phyloP scores from a whole-genome alignment of 2,329 filamentous ascomycete genomes.

The Teratosphaeriaceae sp. region DNA sequence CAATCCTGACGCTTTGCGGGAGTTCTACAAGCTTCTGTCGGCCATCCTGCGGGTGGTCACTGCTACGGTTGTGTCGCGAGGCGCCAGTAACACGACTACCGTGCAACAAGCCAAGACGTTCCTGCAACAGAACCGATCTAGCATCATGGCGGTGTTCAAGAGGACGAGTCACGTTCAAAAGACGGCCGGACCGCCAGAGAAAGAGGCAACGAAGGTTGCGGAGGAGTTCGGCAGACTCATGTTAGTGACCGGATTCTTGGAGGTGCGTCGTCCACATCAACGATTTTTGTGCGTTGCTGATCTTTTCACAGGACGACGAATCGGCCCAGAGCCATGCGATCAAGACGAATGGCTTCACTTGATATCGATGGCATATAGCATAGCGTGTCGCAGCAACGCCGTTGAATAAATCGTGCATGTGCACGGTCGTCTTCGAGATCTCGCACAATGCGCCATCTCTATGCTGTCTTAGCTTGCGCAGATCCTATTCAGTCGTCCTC shows the following conservation, averaged over 20 bases:
- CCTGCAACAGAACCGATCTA: slow-evolving; percentile 71
- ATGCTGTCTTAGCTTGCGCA: no score
- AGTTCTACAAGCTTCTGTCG: slow-evolving; percentile 78
- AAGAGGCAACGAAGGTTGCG: slow-evolving; percentile 66
- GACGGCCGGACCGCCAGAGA: slow-evolving; percentile 24
- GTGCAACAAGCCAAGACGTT: slow-evolving; percentile 72
- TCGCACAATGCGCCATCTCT: no score
- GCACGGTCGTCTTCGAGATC: no score
- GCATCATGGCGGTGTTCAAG: slow-evolving; percentile 87
- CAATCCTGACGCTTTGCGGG: slow-evolving; percentile 63
- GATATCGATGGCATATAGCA: no score
- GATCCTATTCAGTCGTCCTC: no score
- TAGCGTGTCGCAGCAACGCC: no score
- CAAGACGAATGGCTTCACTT: background rate
- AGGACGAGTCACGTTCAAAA: slow-evolving; percentile 65
- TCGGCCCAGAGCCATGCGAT: background rate
- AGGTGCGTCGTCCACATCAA: slow-evolving; percentile 54
- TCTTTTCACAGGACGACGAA: background rate
- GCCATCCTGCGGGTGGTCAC: slow-evolving; percentile 75
- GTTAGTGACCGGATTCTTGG: slow-evolving; percentile 72
- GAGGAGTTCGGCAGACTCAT: slow-evolving; percentile 82
- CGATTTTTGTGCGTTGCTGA: background rate
- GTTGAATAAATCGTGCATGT: no score
- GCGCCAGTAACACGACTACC: slow-evolving; percentile 68
- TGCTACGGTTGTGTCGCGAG: slow-evolving; percentile 72